Evolutionary conservation across 495 filamentous ascomycete species (phyloP), one percentile per base, ranked within the genome.

Genomic region (Penicillium chermesinum): DNA sequence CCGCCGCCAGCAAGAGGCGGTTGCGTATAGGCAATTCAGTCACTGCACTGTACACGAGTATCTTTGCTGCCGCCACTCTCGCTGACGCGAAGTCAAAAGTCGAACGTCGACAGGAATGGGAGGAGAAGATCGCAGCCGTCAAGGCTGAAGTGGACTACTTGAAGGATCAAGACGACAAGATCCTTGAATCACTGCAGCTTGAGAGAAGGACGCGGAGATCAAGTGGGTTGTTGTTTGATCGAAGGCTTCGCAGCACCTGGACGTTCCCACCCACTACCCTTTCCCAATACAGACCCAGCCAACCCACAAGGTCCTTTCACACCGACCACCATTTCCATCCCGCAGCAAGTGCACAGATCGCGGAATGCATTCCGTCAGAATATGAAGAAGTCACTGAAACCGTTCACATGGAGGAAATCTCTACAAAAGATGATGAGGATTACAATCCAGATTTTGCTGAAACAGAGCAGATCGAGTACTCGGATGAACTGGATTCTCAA

Each of bases 31-130:
- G 74, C 55, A 81, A 85, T 64, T 69, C 84, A 13, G 82, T 85
- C 46, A 89, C 85, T 2, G 78, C 83, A 10, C 75, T 81, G 50
- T 89, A 88, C 56, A 82, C 83, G 2, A 81, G 83, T 44, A 82
- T 89, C 32, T 80, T 88, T 48, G 85, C 82, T 2, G 79, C 81
- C n/a, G 88, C 86, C 1, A 78, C 84, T 32, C 64, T 86, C 2
- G 70, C 77, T 20, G 87, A 89, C 66, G 79, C 79, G 1, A 71
- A 70, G 41, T 72, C 69, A 4, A 90, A 90, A 62, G 71, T 79
- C 38, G 59, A 72, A 48, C 75, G 82, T 45, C 76, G 76, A 41
- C 67, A 73, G 46, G 76, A 87, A 55, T 84, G 85, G 72, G 82
- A 89, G 45, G 70, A 75, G 53, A 72, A 71, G 53, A 73, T 75